phyloP scores from a whole-genome alignment of 257 asterid species.

The Cordia subcordata region DNA sequence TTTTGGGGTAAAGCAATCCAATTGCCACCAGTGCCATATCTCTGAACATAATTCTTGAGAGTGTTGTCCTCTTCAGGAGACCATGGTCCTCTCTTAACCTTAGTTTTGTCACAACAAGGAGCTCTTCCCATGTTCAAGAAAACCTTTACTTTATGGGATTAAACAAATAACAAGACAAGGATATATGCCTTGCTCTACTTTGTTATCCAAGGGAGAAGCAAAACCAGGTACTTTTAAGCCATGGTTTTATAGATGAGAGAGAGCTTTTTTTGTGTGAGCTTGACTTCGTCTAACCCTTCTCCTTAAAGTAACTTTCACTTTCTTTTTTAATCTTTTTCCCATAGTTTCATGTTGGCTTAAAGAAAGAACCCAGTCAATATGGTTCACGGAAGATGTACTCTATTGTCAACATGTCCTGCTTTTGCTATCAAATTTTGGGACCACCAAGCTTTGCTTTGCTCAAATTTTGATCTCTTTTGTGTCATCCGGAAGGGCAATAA shows the following conservation, averaged over 20 bases:
- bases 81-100: conserved; percentile 81
- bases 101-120: conserved; percentile 74
- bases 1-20: conserved; percentile 75
- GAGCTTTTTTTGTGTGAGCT: conserved; percentile 1
- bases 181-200: too few relatives aligned
- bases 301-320: conserved; percentile 4
- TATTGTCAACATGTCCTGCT: conserved; percentile 26
- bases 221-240: too few relatives aligned
- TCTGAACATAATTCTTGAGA: conserved; percentile 42
- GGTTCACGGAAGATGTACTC: conserved; percentile 9
- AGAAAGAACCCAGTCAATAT: conserved; percentile 39
- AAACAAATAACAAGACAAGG: too few relatives aligned
- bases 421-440: conserved; percentile 14
- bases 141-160: too few relatives aligned
- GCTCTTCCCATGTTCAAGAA: conserved; percentile 53
- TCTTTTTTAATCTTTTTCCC: not conserved
- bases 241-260: too few relatives aligned
- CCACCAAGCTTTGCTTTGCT: conserved; percentile 6
- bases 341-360: conserved; percentile 11
- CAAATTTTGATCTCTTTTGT: too few relatives aligned
- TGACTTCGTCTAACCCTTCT: conserved; percentile 44
- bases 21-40: conserved; percentile 55
- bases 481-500: too few relatives aligned
- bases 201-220: too few relatives aligned
- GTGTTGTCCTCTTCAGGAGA: conserved; percentile 62